phyloP scores from a whole-genome alignment of 768 basidiomycete species.

The Boletus vermiculosoides region DNA sequence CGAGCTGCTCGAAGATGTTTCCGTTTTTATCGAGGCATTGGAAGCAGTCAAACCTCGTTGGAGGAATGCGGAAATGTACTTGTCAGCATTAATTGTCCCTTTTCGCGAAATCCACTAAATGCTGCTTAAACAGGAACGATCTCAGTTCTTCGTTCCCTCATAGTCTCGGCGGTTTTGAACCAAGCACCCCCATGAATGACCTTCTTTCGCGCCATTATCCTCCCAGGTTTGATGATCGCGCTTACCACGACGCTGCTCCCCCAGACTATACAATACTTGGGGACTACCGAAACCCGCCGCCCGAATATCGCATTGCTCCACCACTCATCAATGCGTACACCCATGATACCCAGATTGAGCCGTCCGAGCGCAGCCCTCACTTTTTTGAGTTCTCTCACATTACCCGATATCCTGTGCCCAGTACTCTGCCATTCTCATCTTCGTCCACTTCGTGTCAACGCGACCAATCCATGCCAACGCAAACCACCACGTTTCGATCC shows the following conservation, averaged over 20 bases:
- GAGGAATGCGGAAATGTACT: conserved; percentile 34
- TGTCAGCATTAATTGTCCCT: conserved; percentile 31
- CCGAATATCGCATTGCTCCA: conserved; percentile 13
- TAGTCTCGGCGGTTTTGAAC: conserved; percentile 23
- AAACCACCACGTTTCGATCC: conserved; percentile 7
- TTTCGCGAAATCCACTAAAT: conserved; percentile 34
- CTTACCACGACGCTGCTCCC: conserved; percentile 4
- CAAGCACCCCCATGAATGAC: conserved; percentile 14
- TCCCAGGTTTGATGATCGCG: conserved; percentile 9
- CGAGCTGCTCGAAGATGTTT: conserved; percentile 30
- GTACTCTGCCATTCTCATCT: conserved; percentile 16
- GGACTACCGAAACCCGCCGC: conserved; percentile 13
- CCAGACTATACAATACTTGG: conserved; percentile 16
- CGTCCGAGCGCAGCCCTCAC: conserved; percentile 15
- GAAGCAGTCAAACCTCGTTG: conserved; percentile 29
- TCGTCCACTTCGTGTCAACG: background rate
- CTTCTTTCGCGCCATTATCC: conserved; percentile 2
- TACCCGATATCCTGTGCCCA: conserved; percentile 29
- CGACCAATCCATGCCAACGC: conserved; percentile 4
- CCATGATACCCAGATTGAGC: conserved; percentile 12
- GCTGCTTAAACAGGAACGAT: conserved; percentile 23
- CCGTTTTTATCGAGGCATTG: conserved; percentile 30
- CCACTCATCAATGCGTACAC: conserved; percentile 12
- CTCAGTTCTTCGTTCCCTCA: conserved; percentile 30
- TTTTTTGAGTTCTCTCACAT: conserved; percentile 30